A percentile compares a stretch with the other conserved stretches of the same genome.
phyloP scores from a whole-genome alignment of 1,284 basidiomycete species.

The Chondrostereum purpureum region DNA sequence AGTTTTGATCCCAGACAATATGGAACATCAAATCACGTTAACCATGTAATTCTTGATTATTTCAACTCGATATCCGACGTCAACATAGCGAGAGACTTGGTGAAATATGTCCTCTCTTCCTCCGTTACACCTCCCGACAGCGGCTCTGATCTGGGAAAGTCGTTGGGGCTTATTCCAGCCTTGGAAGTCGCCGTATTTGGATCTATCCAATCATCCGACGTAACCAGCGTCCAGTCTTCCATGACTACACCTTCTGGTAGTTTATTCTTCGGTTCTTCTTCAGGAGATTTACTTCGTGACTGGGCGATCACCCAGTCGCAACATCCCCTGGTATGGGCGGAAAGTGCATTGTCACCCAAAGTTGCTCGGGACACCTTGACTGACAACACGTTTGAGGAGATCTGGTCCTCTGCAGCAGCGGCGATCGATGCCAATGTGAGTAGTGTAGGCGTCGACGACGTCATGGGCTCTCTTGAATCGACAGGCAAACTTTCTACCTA shows the following conservation, averaged over 20 bases:
- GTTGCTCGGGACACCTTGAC: conserved; percentile 44
- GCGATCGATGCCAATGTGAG: conserved; percentile 27
- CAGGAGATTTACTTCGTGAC: conserved; percentile 38
- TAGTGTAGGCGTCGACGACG: conserved; percentile 32
- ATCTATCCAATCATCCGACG: conserved; percentile 39
- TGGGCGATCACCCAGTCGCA: conserved; percentile 44
- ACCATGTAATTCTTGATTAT: conserved; percentile 54
- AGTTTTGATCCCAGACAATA: conserved; percentile 43
- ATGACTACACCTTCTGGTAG: conserved; percentile 43
- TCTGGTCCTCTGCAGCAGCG: conserved; percentile 42
- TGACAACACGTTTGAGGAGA: conserved; percentile 38
- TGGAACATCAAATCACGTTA: conserved; percentile 45
- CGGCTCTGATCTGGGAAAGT: conserved; percentile 31
- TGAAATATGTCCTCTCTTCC: conserved; percentile 38
- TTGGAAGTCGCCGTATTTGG: conserved; percentile 62
- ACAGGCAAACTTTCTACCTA: conserved; percentile 24
- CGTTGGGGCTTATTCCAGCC: conserved; percentile 39
- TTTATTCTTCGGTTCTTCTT: conserved; percentile 54
- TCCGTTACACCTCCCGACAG: conserved; percentile 36
- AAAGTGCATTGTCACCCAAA: conserved; percentile 39
- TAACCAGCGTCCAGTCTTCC: conserved; percentile 41
- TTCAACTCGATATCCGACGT: conserved; percentile 45
- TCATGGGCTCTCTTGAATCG: conserved; percentile 29
- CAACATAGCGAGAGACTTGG: conserved; percentile 40
- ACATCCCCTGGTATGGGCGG: conserved; percentile 42